These are phyloP conservation scores for Globisporangium barbulae DNA, from an alignment of 352 stramenopile species.

Conservation along the genomic window DNA sequence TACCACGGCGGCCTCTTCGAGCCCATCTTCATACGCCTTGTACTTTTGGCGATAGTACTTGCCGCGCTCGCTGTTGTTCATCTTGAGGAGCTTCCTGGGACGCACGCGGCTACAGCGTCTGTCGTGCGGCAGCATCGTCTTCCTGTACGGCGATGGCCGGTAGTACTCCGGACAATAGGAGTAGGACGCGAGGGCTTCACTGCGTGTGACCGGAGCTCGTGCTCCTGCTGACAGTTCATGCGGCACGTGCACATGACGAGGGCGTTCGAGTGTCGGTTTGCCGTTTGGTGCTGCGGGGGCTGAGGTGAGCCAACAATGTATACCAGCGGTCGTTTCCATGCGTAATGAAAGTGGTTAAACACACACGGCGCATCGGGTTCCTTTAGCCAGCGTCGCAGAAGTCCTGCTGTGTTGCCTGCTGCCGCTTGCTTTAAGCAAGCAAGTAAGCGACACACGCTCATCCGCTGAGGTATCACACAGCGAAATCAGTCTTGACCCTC, in stretches of 20 bases:
- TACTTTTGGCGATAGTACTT: conserved; percentile 71
- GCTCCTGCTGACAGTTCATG: background rate
- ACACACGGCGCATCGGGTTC: too few relatives aligned
- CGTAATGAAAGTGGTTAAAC: too few relatives aligned
- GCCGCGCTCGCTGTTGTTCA: conserved; percentile 65
- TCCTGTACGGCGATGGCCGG: background rate
- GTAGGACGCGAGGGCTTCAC: background rate
- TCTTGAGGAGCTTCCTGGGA: conserved; percentile 44
- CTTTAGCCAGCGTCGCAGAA: too few relatives aligned
- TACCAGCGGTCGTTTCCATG: too few relatives aligned
- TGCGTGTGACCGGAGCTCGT: background rate
- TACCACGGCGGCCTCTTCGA: conserved; percentile 30
- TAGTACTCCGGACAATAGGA: background rate
- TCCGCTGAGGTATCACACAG: too few relatives aligned
- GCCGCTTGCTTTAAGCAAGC: too few relatives aligned
- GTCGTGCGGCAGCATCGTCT: background rate
- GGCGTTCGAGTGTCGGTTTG: too few relatives aligned
- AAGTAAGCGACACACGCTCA: too few relatives aligned
- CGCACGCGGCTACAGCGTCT: conserved; percentile 12
- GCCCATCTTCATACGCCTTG: conserved; percentile 42
- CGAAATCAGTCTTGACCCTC: too few relatives aligned
- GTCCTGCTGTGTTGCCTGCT: too few relatives aligned
- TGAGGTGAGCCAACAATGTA: too few relatives aligned
- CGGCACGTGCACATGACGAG: background rate
- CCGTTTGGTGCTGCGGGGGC: too few relatives aligned